phyloP scores from a whole-genome alignment of 2,329 filamentous ascomycete genomes.

The Ilyonectria destructans region DNA sequence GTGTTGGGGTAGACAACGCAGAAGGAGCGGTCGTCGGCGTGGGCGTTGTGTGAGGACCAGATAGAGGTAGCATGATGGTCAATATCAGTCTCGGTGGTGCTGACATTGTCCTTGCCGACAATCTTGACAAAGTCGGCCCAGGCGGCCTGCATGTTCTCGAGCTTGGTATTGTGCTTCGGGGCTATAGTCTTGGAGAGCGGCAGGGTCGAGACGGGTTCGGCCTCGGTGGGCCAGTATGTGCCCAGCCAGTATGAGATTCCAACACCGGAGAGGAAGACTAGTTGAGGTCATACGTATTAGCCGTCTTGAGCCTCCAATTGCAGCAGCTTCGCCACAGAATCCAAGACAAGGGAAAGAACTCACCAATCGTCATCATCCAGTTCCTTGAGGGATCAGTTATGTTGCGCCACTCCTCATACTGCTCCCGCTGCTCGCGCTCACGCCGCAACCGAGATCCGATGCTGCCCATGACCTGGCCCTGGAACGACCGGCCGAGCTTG shows the following conservation, averaged over 20 bases:
- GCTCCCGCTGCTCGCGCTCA: constrained; percentile 70
- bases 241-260: constrained; percentile 73
- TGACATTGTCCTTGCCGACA: constrained; percentile 77
- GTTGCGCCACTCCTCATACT: constrained; percentile 62
- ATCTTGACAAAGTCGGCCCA: constrained; percentile 79
- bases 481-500: constrained; percentile 63
- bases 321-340: neutral
- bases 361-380: constrained; percentile 71
- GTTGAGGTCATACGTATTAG: neutral
- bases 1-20: constrained; percentile 83
- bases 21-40: constrained; percentile 69
- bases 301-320: neutral
- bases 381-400: constrained; percentile 61
- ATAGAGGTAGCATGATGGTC: constrained; percentile 72
- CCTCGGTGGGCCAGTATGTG: constrained; percentile 66
- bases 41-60: constrained; percentile 74
- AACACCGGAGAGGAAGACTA: constrained; percentile 69
- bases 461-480: constrained; percentile 74
- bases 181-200: constrained; percentile 67
- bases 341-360: constrained; percentile 39
- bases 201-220: constrained; percentile 71
- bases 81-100: constrained; percentile 71
- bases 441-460: constrained; percentile 69
- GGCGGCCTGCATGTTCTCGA: constrained; percentile 77
- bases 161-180: constrained; percentile 72